These are phyloP conservation scores for Trypanosoma avium DNA, from an alignment of 208 protist genomes.

Conservation along the genomic window DNA sequence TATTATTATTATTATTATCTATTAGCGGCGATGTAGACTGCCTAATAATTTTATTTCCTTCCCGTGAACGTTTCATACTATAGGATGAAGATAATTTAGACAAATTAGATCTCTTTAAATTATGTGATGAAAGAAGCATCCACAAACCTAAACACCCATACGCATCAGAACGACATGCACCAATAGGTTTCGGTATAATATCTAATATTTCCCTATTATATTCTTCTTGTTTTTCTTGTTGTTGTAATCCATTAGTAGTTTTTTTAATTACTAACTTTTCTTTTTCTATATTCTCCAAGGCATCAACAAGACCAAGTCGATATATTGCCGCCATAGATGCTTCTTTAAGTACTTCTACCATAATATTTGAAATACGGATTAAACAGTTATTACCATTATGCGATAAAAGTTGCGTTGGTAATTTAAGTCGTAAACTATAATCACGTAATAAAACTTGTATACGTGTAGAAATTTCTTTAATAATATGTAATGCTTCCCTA, in stretches of 20 bases:
- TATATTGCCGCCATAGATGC: constrained; percentile 49
- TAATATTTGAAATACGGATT: constrained; percentile 2
- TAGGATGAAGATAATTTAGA: no score
- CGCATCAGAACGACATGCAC: constrained; percentile 19
- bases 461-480: constrained; percentile 9
- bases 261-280: constrained; percentile 5
- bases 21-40: background rate
- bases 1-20: background rate
- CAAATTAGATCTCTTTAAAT: background rate
- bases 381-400: background rate
- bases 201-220: no score
- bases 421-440: background rate
- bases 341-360: constrained; percentile 32
- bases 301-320: constrained; percentile 36
- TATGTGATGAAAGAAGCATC: constrained; percentile 10
- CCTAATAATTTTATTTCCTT: background rate
- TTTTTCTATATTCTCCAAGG: constrained; percentile 30
- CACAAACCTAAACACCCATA: constrained; percentile 33
- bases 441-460: constrained; percentile 9
- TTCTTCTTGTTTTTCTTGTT: background rate
- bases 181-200: constrained; percentile 23
- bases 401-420: no score
- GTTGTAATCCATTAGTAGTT: background rate
- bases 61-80: no score
- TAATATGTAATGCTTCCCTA: background rate